phyloP scores from a whole-genome alignment of 331 rosid species.

The Acacia pycnantha region DNA sequence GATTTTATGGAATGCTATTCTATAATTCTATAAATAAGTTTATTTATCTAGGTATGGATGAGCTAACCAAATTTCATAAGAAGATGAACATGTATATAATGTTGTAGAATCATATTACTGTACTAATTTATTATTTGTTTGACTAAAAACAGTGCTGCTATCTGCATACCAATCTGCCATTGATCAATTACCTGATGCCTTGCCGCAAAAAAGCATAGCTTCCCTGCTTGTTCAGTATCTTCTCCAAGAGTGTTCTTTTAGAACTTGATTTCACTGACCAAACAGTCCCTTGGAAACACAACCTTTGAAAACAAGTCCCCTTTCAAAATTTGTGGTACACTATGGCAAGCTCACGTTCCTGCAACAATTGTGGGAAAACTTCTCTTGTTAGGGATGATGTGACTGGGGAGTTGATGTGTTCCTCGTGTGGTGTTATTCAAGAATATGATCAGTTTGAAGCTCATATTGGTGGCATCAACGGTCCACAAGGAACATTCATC shows the following conservation, averaged over 20 bases:
- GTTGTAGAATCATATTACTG: background rate
- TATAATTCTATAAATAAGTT: background rate
- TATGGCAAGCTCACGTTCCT: constrained; percentile 40
- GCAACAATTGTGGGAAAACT: constrained; percentile 45
- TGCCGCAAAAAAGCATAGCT: background rate
- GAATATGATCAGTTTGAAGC: constrained; percentile 53
- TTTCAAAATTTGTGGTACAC: background rate
- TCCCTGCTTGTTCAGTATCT: background rate
- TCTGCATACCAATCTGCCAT: background rate
- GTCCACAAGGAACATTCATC: constrained; percentile 62
- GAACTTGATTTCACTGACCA: background rate
- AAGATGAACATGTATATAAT: background rate
- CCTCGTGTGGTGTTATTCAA: constrained; percentile 50
- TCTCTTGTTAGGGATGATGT: constrained; percentile 46
- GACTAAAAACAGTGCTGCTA: background rate
- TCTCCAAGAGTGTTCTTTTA: background rate
- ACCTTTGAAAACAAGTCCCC: background rate
- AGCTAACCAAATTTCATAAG: background rate
- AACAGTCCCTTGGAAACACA: background rate
- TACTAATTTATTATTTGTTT: background rate
- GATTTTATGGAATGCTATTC: background rate
- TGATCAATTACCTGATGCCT: background rate
- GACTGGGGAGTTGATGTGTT: constrained; percentile 40
- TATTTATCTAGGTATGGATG: background rate
- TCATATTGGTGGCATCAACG: constrained; percentile 50